A percentile compares a stretch with the other conserved stretches of the same genome.
phyloP scores from a whole-genome alignment of 1,284 basidiomycete genomes.

The Melanopsichium pennsylvanicum region DNA sequence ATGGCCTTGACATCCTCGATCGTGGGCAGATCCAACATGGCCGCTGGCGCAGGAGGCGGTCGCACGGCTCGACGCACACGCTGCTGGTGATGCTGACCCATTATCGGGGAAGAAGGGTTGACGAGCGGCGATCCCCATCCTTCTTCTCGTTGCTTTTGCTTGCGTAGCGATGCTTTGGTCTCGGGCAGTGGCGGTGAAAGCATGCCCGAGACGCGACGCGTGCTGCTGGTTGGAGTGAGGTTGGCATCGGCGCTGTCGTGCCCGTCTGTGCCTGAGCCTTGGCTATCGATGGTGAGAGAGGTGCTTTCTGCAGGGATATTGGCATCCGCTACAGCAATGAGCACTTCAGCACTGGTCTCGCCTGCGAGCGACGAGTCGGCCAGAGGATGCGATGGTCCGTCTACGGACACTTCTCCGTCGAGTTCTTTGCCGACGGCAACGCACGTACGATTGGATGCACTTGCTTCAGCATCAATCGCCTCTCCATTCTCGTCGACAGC shows the following conservation, averaged over 20 bases:
- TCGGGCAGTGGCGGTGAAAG: conserved; percentile 37
- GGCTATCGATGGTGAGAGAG: neutral
- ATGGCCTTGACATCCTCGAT: conserved; percentile 62
- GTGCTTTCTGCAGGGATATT: neutral
- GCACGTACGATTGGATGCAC: conserved; percentile 10
- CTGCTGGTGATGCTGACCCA: too few species aligned
- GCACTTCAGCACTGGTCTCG: conserved; percentile 27
- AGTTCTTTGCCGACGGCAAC: conserved; percentile 19
- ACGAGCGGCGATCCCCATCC: conserved; percentile 37
- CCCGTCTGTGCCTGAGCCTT: neutral
- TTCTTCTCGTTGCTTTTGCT: conserved; percentile 54
- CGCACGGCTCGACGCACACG: conserved; percentile 18
- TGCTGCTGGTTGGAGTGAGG: conserved; percentile 36
- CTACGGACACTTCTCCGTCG: conserved; percentile 19
- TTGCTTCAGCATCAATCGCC: conserved; percentile 36
- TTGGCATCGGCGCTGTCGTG: conserved; percentile 14
- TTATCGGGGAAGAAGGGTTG: neutral
- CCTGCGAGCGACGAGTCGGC: conserved; percentile 21
- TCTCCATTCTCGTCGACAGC: conserved; percentile 45
- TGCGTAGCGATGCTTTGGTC: conserved; percentile 47
- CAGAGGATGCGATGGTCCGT: conserved; percentile 38
- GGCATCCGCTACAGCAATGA: conserved; percentile 23
- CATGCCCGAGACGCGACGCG: conserved; percentile 24
- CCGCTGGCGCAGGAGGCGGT: conserved; percentile 50
- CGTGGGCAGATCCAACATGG: conserved; percentile 59